Percentiles rank a stretch among this genome's conserved stretches.
These are phyloP conservation scores for Stylosanthes scabra DNA, from an alignment of 331 rosid species.

Conservation along the genomic window DNA sequence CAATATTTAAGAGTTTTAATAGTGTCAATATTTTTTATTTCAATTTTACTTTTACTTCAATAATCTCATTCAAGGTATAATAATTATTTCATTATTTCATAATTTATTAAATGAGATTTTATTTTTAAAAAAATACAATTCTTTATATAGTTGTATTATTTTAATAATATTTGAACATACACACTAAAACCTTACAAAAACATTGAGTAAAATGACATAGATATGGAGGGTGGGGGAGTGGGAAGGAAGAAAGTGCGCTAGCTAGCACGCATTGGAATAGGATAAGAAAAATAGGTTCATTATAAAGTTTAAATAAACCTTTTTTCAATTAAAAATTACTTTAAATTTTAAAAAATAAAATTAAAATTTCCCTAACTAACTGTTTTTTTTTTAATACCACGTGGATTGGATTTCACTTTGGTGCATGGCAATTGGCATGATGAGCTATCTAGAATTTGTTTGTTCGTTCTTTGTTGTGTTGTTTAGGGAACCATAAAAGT, in stretches of 20 bases:
- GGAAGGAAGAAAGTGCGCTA: constrained; percentile 41
- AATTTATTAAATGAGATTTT: too few species aligned
- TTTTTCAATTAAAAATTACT: neutral
- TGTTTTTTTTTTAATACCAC: constrained; percentile 4
- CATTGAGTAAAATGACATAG: neutral
- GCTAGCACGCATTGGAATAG: constrained; percentile 43
- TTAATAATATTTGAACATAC: too few species aligned
- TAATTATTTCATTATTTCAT: too few species aligned
- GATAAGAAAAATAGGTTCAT: constrained; percentile 35
- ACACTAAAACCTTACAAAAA: too few species aligned
- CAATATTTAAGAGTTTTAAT: too few species aligned
- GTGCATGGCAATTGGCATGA: neutral
- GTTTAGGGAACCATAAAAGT: neutral
- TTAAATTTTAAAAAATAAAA: neutral
- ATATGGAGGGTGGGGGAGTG: neutral
- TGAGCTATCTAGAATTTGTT: constrained; percentile 3
- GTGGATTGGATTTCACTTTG: constrained; percentile 21
- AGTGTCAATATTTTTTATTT: too few species aligned
- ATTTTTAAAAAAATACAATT: too few species aligned
- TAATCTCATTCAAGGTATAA: too few species aligned
- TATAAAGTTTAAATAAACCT: neutral
- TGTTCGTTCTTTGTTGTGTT: constrained; percentile 1
- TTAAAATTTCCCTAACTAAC: constrained; percentile 31
- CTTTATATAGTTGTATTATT: too few species aligned
- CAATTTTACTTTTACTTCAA: too few species aligned